A percentile compares a stretch with the other conserved stretches of the same genome.
Conservation (phyloP, 2,329 filamentous ascomycete species). For the Penicillium italicum region DNA sequence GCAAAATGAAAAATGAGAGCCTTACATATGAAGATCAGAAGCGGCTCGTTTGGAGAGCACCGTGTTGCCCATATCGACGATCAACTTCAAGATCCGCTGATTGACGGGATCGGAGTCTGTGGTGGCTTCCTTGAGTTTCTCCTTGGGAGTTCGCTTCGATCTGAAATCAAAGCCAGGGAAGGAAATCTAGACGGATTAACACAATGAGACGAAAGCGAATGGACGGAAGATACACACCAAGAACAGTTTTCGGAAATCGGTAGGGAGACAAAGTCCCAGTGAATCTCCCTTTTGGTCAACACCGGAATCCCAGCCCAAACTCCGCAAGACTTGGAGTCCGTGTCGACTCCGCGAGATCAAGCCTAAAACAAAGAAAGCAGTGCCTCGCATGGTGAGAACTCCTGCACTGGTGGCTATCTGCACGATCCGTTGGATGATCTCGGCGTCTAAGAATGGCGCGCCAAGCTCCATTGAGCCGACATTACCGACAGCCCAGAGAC, state of each 20-base stretch:
- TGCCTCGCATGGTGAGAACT: slow-evolving; percentile 89
- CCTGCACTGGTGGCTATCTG: slow-evolving; percentile 82
- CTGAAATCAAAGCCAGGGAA: slow-evolving; percentile 42
- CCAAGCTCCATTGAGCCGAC: slow-evolving; percentile 98
- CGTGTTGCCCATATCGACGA: slow-evolving; percentile 87
- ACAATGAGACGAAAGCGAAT: not conserved
- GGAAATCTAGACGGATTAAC: slow-evolving; percentile 33
- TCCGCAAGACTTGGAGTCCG: slow-evolving; percentile 83
- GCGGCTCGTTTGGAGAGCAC: slow-evolving; percentile 86
- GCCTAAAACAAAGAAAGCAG: slow-evolving; percentile 92
- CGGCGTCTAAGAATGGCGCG: slow-evolving; percentile 83
- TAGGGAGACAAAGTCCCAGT: slow-evolving; percentile 81
- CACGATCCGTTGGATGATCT: slow-evolving; percentile 84
- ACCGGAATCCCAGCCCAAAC: slow-evolving; percentile 90
- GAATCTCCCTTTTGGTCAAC: slow-evolving; percentile 78
- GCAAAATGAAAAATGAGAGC: slow-evolving; percentile 16
- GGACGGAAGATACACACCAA: slow-evolving; percentile 52
- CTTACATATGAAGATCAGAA: slow-evolving; percentile 65
- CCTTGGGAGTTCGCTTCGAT: slow-evolving; percentile 40
- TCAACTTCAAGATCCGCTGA: slow-evolving; percentile 73
- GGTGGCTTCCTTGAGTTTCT: slow-evolving; percentile 56
- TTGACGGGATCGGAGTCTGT: slow-evolving; percentile 61
- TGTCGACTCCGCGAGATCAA: slow-evolving; percentile 88
- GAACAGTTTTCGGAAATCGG: slow-evolving; percentile 73
- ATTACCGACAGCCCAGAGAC: slow-evolving; percentile 95